Evolutionary conservation across 2,329 filamentous ascomycete genomes (phyloP).

Genomic region (Pseudogymnoascus sp.): DNA sequence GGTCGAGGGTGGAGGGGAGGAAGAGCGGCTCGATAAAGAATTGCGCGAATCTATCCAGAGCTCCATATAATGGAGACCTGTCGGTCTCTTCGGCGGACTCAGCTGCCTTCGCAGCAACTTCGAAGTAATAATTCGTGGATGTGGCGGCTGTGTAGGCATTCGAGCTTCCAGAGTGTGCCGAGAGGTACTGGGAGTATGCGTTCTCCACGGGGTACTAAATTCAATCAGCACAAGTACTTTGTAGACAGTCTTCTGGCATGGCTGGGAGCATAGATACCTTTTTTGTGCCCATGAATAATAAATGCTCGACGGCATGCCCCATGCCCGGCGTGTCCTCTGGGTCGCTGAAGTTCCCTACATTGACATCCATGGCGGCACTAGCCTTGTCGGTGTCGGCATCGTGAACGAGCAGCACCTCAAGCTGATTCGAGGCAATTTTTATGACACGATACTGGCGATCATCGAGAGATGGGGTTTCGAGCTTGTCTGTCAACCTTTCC

Average conservation of each 20-base stretch:
- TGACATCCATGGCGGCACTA: constrained; percentile 88
- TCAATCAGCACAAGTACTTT: not conserved
- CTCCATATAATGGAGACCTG: constrained; percentile 58
- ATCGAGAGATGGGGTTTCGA: constrained; percentile 80
- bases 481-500: constrained; percentile 51
- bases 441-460: constrained; percentile 84
- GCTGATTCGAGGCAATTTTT: constrained; percentile 68
- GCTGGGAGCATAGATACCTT: constrained; percentile 49
- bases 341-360: constrained; percentile 93
- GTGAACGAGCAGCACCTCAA: constrained; percentile 88
- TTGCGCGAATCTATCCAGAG: constrained; percentile 65
- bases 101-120: constrained; percentile 76
- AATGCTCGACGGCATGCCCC: constrained; percentile 84
- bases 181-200: constrained; percentile 88
- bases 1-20: constrained; percentile 59
- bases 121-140: constrained; percentile 97
- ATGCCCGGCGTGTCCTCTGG: constrained; percentile 84
- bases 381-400: constrained; percentile 95
- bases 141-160: constrained; percentile 93
- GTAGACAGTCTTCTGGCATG: not conserved
- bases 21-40: constrained; percentile 69
- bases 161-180: constrained; percentile 79
- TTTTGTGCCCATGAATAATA: constrained; percentile 97
- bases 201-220: constrained; percentile 81
- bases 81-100: constrained; percentile 46